A percentile compares a stretch with the other conserved stretches of the same genome.
Conservation (phyloP, 2,329 filamentous ascomycete genomes). For the Amesomyces nigricolor region DNA sequence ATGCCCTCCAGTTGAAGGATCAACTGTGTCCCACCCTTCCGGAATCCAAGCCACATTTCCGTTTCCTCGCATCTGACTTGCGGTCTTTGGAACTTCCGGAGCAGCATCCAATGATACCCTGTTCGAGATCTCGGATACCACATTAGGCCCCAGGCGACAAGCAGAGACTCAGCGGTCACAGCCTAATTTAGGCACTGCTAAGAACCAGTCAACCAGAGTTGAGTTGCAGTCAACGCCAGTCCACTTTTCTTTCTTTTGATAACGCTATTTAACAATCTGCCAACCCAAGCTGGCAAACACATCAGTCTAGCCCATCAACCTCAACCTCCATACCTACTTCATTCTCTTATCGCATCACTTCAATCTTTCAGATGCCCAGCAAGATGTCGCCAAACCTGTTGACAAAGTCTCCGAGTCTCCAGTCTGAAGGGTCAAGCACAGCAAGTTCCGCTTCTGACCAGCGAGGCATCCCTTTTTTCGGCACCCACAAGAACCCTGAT, state of each 20-base stretch:
- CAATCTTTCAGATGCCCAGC: slow-evolving; percentile 5
- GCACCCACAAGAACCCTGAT: not conserved
- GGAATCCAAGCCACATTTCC: not conserved
- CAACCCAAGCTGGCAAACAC: too few species aligned
- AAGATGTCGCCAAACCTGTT: not conserved
- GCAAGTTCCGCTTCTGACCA: not conserved
- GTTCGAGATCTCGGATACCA: too few species aligned
- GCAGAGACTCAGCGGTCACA: slow-evolving; percentile 2
- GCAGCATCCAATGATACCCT: not conserved
- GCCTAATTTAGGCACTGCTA: not conserved
- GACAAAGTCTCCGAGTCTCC: not conserved
- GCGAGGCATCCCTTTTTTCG: slow-evolving; percentile 4
- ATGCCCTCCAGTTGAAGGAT: not conserved
- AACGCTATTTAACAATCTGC: too few species aligned
- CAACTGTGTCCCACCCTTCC: not conserved
- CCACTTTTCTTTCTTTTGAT: not conserved
- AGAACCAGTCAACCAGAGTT: not conserved
- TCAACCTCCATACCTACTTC: not conserved
- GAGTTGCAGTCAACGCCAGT: not conserved
- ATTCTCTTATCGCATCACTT: not conserved
- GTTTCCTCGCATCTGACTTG: not conserved
- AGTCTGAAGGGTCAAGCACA: not conserved
- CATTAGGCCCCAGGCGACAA: not conserved
- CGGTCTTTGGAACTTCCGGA: not conserved
- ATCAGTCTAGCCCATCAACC: too few species aligned